phyloP scores from a whole-genome alignment of 306 rosid species.

The Corylus americana region DNA sequence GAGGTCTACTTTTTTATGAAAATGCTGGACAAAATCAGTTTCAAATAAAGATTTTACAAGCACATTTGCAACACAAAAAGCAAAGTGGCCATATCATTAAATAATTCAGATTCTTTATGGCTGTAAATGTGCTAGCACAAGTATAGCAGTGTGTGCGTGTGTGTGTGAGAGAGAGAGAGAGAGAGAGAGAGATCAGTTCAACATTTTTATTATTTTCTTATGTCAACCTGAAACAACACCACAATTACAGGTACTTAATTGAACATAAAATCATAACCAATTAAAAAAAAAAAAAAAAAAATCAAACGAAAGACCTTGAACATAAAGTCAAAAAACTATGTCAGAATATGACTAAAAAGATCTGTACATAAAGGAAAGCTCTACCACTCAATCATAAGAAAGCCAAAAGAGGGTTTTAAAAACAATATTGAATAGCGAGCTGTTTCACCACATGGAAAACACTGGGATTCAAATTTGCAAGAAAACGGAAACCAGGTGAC shows the following conservation, averaged over 20 bases:
- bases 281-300: too few species aligned
- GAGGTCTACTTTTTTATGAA: background rate
- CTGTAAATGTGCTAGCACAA: background rate
- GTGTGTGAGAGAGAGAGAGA: too few species aligned
- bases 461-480: background rate
- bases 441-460: background rate
- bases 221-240: background rate
- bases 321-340: background rate
- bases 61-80: background rate
- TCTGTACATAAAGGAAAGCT: background rate
- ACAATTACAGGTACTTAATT: too few species aligned
- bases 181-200: background rate
- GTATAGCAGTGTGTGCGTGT: background rate
- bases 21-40: background rate
- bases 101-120: background rate
- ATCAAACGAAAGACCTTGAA: background rate
- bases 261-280: too few species aligned
- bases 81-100: background rate
- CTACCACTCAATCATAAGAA: background rate
- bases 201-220: background rate
- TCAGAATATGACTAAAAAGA: background rate
- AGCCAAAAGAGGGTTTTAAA: background rate
- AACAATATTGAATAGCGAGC: background rate
- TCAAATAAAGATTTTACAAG: slow-evolving; percentile 15
- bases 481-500: background rate